phyloP scores from a whole-genome alignment of 169 alveolate genomes.

The Perkinsus chesapeaki region DNA sequence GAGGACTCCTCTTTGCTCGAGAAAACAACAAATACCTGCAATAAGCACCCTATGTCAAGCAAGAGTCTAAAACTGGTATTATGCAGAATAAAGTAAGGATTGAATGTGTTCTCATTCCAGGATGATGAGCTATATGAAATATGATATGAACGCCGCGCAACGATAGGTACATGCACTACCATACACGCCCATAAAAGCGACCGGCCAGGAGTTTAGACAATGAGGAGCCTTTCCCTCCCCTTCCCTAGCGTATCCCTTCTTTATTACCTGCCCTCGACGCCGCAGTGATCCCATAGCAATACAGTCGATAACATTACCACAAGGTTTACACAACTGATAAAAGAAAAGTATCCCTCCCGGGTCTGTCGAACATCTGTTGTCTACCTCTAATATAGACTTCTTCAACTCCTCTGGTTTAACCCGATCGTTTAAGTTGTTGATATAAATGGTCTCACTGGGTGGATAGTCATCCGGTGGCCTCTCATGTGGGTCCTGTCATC shows the following conservation, averaged over 20 bases:
- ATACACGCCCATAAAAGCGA: too few relatives aligned
- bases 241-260: too few relatives aligned
- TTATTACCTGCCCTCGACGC: slow-evolving; percentile 18
- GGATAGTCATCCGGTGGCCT: not conserved
- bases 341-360: not conserved
- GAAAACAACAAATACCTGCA: slow-evolving; percentile 20
- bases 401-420: slow-evolving; percentile 16
- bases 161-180: too few relatives aligned
- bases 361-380: not conserved
- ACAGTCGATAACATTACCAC: slow-evolving; percentile 21
- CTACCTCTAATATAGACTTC: not conserved
- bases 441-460: slow-evolving; percentile 22
- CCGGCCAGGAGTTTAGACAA: too few relatives aligned
- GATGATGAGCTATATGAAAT: too few relatives aligned
- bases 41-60: not conserved
- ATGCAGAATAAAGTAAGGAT: too few relatives aligned
- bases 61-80: too few relatives aligned
- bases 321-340: slow-evolving; percentile 16
- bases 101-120: too few relatives aligned
- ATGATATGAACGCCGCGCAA: too few relatives aligned
- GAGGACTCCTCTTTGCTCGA: slow-evolving; percentile 20
- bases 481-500: not conserved
- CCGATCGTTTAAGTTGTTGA: slow-evolving; percentile 28
- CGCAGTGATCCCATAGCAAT: slow-evolving; percentile 10
- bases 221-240: too few relatives aligned